Evolutionary conservation across 148 eudicot genomes (phyloP).

Genomic region (Rhododendron molle): DNA sequence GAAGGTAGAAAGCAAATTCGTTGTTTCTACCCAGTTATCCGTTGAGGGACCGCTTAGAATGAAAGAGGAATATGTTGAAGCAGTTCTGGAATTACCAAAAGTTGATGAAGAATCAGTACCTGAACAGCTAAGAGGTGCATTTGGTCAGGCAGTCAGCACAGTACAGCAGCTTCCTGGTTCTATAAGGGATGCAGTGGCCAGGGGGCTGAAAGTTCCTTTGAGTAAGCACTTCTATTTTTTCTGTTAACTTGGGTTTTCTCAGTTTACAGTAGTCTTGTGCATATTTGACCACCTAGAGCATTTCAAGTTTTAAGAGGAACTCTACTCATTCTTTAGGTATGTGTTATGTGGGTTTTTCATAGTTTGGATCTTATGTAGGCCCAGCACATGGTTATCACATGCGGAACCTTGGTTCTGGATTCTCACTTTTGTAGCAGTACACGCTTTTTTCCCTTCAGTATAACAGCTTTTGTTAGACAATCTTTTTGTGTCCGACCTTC

Average conservation of each 20-base stretch:
- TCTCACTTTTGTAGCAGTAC: neutral
- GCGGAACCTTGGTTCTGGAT: neutral
- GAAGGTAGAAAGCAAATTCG: conserved; percentile 77
- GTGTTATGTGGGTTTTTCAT: neutral
- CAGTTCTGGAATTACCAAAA: conserved; percentile 57
- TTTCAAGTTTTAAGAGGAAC: conserved; percentile 1
- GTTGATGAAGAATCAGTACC: conserved; percentile 70
- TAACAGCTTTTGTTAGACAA: neutral
- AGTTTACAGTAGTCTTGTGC: neutral
- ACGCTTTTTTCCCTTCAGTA: neutral
- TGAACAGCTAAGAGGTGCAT: conserved; percentile 58
- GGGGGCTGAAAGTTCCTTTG: conserved; percentile 71
- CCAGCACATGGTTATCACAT: neutral
- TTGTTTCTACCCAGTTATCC: conserved; percentile 52
- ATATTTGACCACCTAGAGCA: neutral
- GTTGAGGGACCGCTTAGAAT: conserved; percentile 89
- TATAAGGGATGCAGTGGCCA: conserved; percentile 51
- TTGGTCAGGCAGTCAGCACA: conserved; percentile 58
- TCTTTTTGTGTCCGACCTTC: neutral
- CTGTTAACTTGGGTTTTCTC: neutral
- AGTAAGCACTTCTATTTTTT: conserved; percentile 40
- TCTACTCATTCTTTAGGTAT: neutral
- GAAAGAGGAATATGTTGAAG: conserved; percentile 83
- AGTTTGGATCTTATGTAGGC: neutral
- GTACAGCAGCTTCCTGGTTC: conserved; percentile 83